Base-by-base conservation (phyloP, 2,329 filamentous ascomycete genomes). In the Cladobotryum protrusum region DNA sequence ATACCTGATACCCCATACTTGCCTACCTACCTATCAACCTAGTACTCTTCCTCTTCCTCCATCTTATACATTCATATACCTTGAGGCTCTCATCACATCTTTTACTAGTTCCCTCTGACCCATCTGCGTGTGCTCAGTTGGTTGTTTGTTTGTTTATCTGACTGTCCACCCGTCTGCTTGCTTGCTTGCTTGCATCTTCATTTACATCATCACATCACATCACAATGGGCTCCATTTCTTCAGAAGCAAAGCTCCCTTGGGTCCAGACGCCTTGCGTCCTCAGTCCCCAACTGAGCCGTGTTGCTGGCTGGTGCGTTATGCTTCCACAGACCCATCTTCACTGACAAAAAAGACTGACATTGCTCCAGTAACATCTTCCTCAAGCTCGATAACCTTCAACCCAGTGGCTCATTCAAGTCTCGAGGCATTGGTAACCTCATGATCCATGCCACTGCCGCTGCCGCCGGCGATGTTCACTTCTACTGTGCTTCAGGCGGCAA, bases 341-440 rank as follows among this genome's bases (percentile, higher is more conserved):
- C 59, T 36, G 43, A 46, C 39, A 54, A 51, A 48, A 52, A 19
- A 36, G n/a, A n/a, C 37, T 9, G 8, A 13, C 20, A 35, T 18
- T 4, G 29, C 17, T 13, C 11, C 53, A 78, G 87, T 72, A 84
- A 86, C 71, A 81, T 95, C 66, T 88, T 87, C 67, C 82, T 95
- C 61, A 95, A 95, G 67, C 80, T 93, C 54, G 89, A 95, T 60
- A 88, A 87, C 63, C 79, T 90, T 48, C 89, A 95, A 63, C 89
- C 89, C 4, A 86, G 85, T 18, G 87, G 87, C 55, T 91, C 87
- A 36, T 95, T 95, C 81, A 93, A 95, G 67, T 91, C 87, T 43
- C 78, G 82, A 57, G 87, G 86, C 29, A 81, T 92, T 54, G 87
- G 87, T 45, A 80, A 87, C 66, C 77, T 87, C 63, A 83, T 89